Base-by-base conservation (phyloP, 164 flowering plant genomes). In the Sedum album region DNA sequence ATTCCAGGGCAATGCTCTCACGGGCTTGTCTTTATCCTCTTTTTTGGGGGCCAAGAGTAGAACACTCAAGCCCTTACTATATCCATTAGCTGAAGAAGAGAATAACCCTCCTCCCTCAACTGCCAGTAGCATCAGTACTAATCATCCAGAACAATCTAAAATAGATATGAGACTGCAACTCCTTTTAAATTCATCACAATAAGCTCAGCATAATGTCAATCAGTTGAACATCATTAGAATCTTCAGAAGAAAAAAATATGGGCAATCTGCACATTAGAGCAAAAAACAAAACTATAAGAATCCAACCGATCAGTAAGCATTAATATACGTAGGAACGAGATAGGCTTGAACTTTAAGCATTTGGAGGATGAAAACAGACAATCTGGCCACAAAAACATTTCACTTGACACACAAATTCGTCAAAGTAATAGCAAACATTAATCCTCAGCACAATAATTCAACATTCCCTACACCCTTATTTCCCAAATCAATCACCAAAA, bases 71-170 rank as follows among this genome's bases (percentile, higher is more conserved):
- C 97, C 92, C 78, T 89, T 93, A 74, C 91, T 90, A 83, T 93
- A 90, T 41, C 96, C 96, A 71, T 92, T 84, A 35, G 94, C 96
- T 53, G 97, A 93, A 75, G 97, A 82, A 75, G 96, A 90, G 84
- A 93, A 90, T 81, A 90, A 93, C 35, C 97, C 96, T 76, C 98
- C 98, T 84, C 98, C 96, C 86, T 93, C 98, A 73, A 85, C 96
- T 84, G 98, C 87, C 49, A 93, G 77, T 88, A 93, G 88, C 98
- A 93, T 93, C 83, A 85, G 91, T 80, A 74, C 83, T 83, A 73
- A 79, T 84, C 96, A 90, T 92, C 83, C 41, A 31, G 39, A 36
- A 30, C 41, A 39, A 26, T 3, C 66, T 9, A 6, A 62, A 62
- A 62, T 10, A n/a, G 23, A n/a, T 51, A 0, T 0, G 25, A 51